Conservation (phyloP, 176 grass and related monocot species). For the Phoenix dactylifera region DNA sequence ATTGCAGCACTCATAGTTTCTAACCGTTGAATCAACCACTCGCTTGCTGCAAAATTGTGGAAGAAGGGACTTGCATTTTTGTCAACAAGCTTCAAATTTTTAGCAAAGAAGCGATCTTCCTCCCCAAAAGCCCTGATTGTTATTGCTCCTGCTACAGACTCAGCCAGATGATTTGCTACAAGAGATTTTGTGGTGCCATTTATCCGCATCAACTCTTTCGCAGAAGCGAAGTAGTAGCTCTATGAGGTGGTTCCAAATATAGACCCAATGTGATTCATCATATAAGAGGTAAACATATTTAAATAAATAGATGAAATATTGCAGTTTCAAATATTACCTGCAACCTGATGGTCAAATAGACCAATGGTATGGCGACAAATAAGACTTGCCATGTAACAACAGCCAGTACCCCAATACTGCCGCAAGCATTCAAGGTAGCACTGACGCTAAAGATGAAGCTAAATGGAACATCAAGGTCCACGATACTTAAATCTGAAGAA, state of each 20-base stretch:
- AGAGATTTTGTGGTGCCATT: slow-evolving; percentile 94
- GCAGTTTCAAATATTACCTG: slow-evolving; percentile 35
- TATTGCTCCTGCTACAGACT: slow-evolving; percentile 71
- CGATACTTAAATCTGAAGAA: slow-evolving; percentile 71
- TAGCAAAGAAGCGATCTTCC: slow-evolving; percentile 77
- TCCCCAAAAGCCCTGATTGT: slow-evolving; percentile 78
- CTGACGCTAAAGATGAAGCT: slow-evolving; percentile 34
- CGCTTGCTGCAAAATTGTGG: slow-evolving; percentile 68
- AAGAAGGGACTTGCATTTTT: slow-evolving; percentile 78
- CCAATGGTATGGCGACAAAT: slow-evolving; percentile 58
- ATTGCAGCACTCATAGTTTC: slow-evolving; percentile 68
- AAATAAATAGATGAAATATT: slow-evolving; percentile 8
- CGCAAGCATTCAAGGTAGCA: slow-evolving; percentile 56
- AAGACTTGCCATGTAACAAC: slow-evolving; percentile 90
- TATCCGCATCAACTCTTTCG: slow-evolving; percentile 93
- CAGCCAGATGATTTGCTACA: slow-evolving; percentile 74
- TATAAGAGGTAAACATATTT: background rate
- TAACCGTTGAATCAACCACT: slow-evolving; percentile 80
- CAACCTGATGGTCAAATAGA: slow-evolving; percentile 53
- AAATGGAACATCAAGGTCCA: slow-evolving; percentile 91
- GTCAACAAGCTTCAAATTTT: slow-evolving; percentile 68
- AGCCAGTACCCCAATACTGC: slow-evolving; percentile 75
- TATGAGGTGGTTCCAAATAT: slow-evolving; percentile 5
- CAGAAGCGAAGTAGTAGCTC: slow-evolving; percentile 80
- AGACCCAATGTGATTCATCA: no score